Evolutionary conservation across 2,329 filamentous ascomycete species (phyloP), one percentile per base, ranked within the genome.

Genomic region (Pseudopithomyces chartarum): DNA sequence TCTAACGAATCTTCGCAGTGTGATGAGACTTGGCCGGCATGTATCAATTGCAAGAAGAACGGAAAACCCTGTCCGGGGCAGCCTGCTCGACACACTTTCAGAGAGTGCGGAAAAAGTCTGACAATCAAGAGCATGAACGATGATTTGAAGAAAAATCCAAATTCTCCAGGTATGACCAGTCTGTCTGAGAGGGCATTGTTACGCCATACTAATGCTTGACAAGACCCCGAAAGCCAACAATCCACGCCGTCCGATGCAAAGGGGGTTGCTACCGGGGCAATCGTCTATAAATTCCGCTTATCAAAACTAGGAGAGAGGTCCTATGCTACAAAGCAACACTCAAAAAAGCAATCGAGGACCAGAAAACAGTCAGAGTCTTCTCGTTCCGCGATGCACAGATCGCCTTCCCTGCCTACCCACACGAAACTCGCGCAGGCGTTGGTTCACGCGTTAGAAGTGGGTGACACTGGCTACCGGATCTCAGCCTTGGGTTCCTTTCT

Each of bases 1-100:
- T 44, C 20, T 44, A 15, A 44, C 10, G 11, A 13, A 23, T 26
- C 32, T 20, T 17, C 26, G 8, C 40, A 67, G 73, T 68, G 66
- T 42, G 73, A 74, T 55, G 71, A 74, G 52, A 67, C 61, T 12
- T 75, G 72, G 73, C 73, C 73, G 19, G 56, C 45, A 19, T 75
- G 73, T 55, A 34, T 67, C 17, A 73, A 74, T 26, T 75, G 72
- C 56, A 64, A 67, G 52, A 74, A 71, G 51, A 74, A 74, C 53
- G 54, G 64, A 8, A 74, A 73, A 54, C 54, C 52, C 45, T 75
- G 73, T 59, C 71, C 73, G 17, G 73, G 73, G 1, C 71, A 68
- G 42, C 71, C 70, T 20, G 60, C 68, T 26, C 64, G 68, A 44
- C 71, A 74, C 43, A 74, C 68, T 0, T 74, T 74, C 60, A 69